Base-by-base conservation (phyloP, 352 stramenopile species). In the Phytopythium helicoides region DNA sequence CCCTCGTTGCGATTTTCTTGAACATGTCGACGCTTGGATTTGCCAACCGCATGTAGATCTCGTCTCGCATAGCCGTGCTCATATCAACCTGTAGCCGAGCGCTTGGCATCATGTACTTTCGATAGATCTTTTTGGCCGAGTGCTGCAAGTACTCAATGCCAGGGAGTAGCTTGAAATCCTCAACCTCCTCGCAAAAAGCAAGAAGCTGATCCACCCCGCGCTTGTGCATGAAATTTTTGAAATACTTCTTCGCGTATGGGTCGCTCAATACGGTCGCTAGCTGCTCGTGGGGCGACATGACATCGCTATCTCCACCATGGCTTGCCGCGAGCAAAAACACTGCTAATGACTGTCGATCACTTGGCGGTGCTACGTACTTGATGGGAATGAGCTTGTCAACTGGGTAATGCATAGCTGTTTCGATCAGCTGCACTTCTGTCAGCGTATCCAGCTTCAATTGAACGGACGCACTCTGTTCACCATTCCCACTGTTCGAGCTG, bases 11-110 rank as follows among this genome's bases (percentile, higher is more conserved):
- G 47, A 91, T 91, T 37, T 79, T 81, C 52, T 90, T 91, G 54
- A 93, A 93, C 83, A 93, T 93, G 42, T 93, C 83, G 23, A 92
- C 79, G 21, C 72, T 86, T 38, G 83, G 83, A 28, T 85, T 89
- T 16, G 72, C 39, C 19, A 93, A 60, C 16, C 67, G 64, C 48
- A 81, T 56, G 35, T 62, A 79, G 54, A 93, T 88, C 40, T 93
- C 83, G 28, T 90, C 74, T 11, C 83, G 81, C 78, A 93, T 91
- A 7, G 75, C 68, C 8, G 70, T 81, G 58, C 76, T 89, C 80
- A 93, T 93, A 65, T 93, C 83, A 0, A 93, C 83, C 51, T 93
- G 83, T 23, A 93, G 66, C 42, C 86, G 81, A 22, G 83, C 78
- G 34, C 60, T 82, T 15, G 80, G 78, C 47, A 87, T 64, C 41